These are phyloP conservation scores for Penicillium ochrochloron DNA, from an alignment of 495 filamentous ascomycete species.

Conservation along the genomic window DNA sequence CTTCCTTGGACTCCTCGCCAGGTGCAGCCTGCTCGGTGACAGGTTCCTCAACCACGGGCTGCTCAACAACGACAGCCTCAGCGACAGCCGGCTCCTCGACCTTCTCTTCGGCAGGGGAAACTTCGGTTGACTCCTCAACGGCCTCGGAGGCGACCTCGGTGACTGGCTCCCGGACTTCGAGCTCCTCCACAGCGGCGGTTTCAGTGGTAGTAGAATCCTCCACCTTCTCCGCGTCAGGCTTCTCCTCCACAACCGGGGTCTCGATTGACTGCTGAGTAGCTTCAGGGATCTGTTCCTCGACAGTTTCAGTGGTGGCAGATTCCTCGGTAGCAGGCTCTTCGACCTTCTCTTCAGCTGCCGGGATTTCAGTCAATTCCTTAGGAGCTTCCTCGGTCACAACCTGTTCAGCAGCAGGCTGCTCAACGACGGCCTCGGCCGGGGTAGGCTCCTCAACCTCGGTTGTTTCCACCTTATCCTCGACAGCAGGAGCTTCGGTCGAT, in stretches of 20 bases:
- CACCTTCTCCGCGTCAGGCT: neutral
- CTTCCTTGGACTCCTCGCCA: constrained; percentile 10
- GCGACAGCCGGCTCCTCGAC: constrained; percentile 3
- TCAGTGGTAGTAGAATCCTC: neutral
- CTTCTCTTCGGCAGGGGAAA: constrained; percentile 1
- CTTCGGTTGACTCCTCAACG: constrained; percentile 16
- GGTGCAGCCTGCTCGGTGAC: constrained; percentile 15
- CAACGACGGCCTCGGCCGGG: constrained; percentile 7
- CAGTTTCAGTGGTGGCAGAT: constrained; percentile 6
- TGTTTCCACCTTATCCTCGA: no score
- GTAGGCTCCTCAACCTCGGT: constrained; percentile 14
- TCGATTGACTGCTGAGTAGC: neutral
- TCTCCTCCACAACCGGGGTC: neutral
- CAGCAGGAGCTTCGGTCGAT: neutral
- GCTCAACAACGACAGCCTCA: constrained; percentile 7
- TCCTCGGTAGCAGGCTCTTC: constrained; percentile 23
- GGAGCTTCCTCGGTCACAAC: constrained; percentile 13
- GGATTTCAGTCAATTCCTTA: constrained; percentile 19
- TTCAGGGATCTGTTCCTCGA: constrained; percentile 8
- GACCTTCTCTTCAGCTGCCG: constrained; percentile 19
- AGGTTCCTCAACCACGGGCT: constrained; percentile 15
- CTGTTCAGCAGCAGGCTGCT: constrained; percentile 22
- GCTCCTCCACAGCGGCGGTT: neutral
- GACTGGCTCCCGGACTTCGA: neutral
- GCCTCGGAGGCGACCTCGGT: constrained; percentile 4